A percentile compares a stretch with the other conserved stretches of the same genome.
Evolutionary conservation across 371 early-diverging fungal genomes (phyloP).

Genomic region (Nematocida ironsii): DNA sequence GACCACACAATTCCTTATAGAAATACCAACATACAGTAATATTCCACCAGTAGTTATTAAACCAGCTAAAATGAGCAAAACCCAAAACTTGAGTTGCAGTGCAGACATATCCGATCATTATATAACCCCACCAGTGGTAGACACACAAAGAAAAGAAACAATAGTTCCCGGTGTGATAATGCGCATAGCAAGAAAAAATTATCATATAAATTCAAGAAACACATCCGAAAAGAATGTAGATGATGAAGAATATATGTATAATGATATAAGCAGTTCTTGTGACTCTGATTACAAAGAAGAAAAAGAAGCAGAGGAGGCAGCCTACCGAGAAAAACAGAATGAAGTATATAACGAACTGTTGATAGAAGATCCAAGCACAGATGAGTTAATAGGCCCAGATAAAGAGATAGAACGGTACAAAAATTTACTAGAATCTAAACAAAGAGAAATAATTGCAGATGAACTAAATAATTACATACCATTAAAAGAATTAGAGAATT

Average conservation of each 20-base stretch:
- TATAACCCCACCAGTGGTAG: neutral
- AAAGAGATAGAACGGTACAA: neutral
- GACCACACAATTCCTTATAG: neutral
- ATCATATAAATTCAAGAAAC: neutral
- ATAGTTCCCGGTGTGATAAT: neutral
- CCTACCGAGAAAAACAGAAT: neutral
- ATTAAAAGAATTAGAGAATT: no score
- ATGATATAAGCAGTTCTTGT: neutral
- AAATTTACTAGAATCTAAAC: neutral
- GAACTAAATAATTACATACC: no score
- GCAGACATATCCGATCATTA: neutral
- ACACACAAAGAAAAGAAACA: neutral
- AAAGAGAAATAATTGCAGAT: neutral
- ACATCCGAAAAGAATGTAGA: neutral
- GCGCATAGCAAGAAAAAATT: neutral
- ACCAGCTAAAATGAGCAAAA: neutral
- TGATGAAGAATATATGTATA: neutral
- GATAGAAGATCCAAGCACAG: neutral
- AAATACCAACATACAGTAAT: neutral
- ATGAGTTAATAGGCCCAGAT: neutral
- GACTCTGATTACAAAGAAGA: neutral
- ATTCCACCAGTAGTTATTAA: neutral
- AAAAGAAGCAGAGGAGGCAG: neutral
- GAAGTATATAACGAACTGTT: neutral
- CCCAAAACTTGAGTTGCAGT: neutral